These are phyloP conservation scores for Candolleomyces aberdarensis DNA, from an alignment of 768 basidiomycete genomes.

Conservation along the genomic window DNA sequence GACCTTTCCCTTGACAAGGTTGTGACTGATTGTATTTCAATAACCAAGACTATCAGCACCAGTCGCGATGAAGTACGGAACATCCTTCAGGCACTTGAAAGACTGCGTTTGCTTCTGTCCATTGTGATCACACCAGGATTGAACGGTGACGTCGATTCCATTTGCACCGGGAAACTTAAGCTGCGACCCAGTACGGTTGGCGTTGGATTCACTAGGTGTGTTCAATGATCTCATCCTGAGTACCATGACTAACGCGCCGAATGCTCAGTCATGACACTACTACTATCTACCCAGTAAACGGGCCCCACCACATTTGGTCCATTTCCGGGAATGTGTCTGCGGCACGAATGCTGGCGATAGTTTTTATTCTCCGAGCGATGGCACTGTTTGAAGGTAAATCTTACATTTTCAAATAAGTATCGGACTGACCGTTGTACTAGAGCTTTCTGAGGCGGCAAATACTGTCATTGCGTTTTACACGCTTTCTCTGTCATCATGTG, in stretches of 20 bases:
- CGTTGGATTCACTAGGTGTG: slow-evolving; percentile 52
- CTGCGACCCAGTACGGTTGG: slow-evolving; percentile 35
- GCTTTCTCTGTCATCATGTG: slow-evolving; percentile 57
- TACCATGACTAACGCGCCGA: not conserved
- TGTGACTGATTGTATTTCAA: slow-evolving; percentile 42
- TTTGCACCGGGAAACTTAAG: slow-evolving; percentile 59
- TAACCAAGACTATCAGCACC: slow-evolving; percentile 51
- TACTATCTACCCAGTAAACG: slow-evolving; percentile 36
- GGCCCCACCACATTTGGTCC: slow-evolving; percentile 58
- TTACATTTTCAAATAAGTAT: not conserved
- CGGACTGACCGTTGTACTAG: slow-evolving; percentile 33
- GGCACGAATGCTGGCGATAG: slow-evolving; percentile 61
- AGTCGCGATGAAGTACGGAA: slow-evolving; percentile 38
- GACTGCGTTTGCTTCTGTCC: slow-evolving; percentile 60
- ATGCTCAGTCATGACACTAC: slow-evolving; percentile 34
- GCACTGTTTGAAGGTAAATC: slow-evolving; percentile 64
- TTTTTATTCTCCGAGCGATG: slow-evolving; percentile 66
- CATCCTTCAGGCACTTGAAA: slow-evolving; percentile 46
- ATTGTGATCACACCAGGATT: slow-evolving; percentile 67
- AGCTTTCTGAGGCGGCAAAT: slow-evolving; percentile 63
- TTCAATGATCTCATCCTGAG: not conserved
- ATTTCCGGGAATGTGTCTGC: slow-evolving; percentile 71
- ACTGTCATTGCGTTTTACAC: slow-evolving; percentile 81
- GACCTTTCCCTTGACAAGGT: slow-evolving; percentile 51
- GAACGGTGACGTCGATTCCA: slow-evolving; percentile 64